Evolutionary conservation across 768 basidiomycete genomes (phyloP).

Genomic region (Russula emetica): DNA sequence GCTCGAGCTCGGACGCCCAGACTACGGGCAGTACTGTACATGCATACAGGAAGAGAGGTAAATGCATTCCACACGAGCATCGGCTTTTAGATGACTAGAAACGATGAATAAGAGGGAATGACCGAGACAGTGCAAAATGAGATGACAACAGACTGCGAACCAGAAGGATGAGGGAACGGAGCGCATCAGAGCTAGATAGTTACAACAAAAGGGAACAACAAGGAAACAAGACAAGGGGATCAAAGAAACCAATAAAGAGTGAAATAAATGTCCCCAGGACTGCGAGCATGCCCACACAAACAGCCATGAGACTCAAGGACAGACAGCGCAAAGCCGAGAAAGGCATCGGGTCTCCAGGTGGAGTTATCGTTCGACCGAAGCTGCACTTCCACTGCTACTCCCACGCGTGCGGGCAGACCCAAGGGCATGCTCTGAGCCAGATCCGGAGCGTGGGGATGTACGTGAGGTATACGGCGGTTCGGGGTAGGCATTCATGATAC

Average conservation of each 20-base stretch:
- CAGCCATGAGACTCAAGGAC: neutral
- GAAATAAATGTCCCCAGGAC: conserved; percentile 7
- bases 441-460: conserved; percentile 32
- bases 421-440: conserved; percentile 32
- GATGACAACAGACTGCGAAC: conserved; percentile 1
- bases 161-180: neutral
- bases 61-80: conserved; percentile 12
- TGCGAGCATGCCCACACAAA: neutral
- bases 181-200: conserved; percentile 8
- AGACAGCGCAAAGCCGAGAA: neutral
- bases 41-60: neutral
- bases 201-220: conserved; percentile 6
- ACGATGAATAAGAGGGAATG: conserved; percentile 7
- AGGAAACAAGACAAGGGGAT: neutral
- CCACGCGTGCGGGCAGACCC: conserved; percentile 27
- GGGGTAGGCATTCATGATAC: conserved; percentile 69
- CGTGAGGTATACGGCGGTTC: conserved; percentile 31
- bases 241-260: neutral
- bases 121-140: conserved; percentile 5
- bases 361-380: conserved; percentile 21
- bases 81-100: conserved; percentile 14
- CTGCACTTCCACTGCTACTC: conserved; percentile 19
- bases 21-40: conserved; percentile 4
- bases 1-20: conserved; percentile 20
- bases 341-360: neutral